Conservation (phyloP, 345 rosid genomes). For the Sisymbrium altissimum region DNA sequence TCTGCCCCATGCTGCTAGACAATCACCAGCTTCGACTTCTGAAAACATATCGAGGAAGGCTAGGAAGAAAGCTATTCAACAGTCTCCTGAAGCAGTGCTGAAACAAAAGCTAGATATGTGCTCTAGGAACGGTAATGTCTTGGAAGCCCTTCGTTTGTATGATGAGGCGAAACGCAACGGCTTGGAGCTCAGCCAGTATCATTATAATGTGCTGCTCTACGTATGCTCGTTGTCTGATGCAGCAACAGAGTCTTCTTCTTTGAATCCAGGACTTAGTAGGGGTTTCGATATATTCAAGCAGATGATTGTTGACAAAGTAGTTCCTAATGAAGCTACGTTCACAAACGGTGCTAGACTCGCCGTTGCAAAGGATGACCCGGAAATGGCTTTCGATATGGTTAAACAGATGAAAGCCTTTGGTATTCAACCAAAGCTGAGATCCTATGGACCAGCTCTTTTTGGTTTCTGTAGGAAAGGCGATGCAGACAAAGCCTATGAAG, state of each 20-base stretch:
- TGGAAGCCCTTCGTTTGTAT: slow-evolving; percentile 75
- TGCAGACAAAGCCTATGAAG: slow-evolving; percentile 73
- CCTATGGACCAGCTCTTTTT: slow-evolving; percentile 79
- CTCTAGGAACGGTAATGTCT: slow-evolving; percentile 54
- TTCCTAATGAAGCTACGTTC: slow-evolving; percentile 87
- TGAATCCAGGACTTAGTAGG: slow-evolving; percentile 44
- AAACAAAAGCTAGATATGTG: slow-evolving; percentile 62
- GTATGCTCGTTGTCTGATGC: slow-evolving; percentile 59
- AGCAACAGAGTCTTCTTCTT: slow-evolving; percentile 32
- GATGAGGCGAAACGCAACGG: slow-evolving; percentile 65
- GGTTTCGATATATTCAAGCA: slow-evolving; percentile 81
- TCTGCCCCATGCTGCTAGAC: slow-evolving; percentile 37
- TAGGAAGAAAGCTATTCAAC: slow-evolving; percentile 49
- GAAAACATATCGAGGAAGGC: slow-evolving; percentile 39
- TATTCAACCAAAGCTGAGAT: slow-evolving; percentile 73
- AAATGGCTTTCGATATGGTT: slow-evolving; percentile 85
- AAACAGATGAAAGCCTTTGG: slow-evolving; percentile 70
- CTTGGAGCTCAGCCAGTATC: slow-evolving; percentile 48
- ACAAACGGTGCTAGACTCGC: slow-evolving; percentile 81
- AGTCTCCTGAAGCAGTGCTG: slow-evolving; percentile 58
- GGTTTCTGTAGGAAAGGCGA: slow-evolving; percentile 68
- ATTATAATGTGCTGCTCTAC: slow-evolving; percentile 75
- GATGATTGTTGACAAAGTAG: slow-evolving; percentile 63
- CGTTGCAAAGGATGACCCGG: slow-evolving; percentile 70
- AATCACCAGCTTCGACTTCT: slow-evolving; percentile 27